Evolutionary conservation across 164 flowering plant genomes (phyloP), one percentile per base, ranked within the genome.

Genomic region (Annona cherimola): DNA sequence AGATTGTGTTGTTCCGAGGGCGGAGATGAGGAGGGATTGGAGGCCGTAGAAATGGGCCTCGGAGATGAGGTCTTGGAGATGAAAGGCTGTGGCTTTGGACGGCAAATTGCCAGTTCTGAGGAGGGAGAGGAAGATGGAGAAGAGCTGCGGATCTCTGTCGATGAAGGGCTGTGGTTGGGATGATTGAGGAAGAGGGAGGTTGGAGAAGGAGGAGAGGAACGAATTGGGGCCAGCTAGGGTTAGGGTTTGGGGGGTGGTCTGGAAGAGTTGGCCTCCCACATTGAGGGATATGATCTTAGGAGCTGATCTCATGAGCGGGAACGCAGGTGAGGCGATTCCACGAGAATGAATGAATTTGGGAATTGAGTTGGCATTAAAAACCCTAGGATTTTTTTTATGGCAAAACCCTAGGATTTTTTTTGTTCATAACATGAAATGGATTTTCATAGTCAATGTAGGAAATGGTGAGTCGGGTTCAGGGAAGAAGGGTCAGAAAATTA

Each of bases 181-280:
- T 71, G 46, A 40, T 19, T 54, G 72, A 7, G 77, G 26, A 39
- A 63, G 42, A 55, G 68, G 67, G 1, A 73, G 45, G 35, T 70
- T 40, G 0, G 82, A 68, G 54, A 89, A 54, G 16, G 71, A 76
- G 4, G 89, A 82, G 46, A 95, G 81, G 61, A 92, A 61, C 2
- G 97, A 90, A 16, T 79, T 71, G 18, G 96, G 71, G 4, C 96
- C 96, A 26, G 93, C 87, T 5, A 72, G 76, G 71, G 81, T 19
- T 45, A 95, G 85, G 83, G 98, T 93, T 72, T 91, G 97, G 44
- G 84, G 84, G 68, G 96, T 91, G 46, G 97, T 91, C 61, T 93
- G 99, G 66, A 95, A 95, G 44, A 91, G 79, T 67, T 88, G 90
- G 26, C 98, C 99, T 20, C 99, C 98, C 1, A 95, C 96, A 54